Evolutionary conservation across 1,139 yeast species (phyloP).

Genomic region (Nakaseomyces uthaithaninus): DNA sequence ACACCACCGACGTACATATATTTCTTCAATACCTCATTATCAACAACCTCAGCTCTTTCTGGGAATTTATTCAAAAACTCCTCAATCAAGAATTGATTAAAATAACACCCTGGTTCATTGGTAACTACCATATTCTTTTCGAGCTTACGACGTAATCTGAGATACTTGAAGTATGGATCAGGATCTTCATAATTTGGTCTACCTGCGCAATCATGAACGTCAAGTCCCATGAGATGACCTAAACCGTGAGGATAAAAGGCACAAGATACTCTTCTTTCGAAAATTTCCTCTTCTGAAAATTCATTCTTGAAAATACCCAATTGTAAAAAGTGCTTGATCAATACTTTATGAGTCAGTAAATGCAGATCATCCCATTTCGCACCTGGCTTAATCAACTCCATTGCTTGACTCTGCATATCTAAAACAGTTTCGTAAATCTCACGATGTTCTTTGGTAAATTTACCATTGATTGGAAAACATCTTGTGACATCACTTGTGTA

Average conservation of each 20-base stretch:
- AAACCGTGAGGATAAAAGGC: constrained; percentile 91
- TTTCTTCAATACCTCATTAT: constrained; percentile 57
- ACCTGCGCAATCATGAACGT: constrained; percentile 94
- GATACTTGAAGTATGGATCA: constrained; percentile 62
- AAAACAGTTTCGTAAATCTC: constrained; percentile 71
- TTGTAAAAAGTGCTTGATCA: constrained; percentile 61
- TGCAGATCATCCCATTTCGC: constrained; percentile 85
- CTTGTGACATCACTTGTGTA: constrained; percentile 93
- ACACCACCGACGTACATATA: constrained; percentile 93
- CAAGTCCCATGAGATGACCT: constrained; percentile 91
- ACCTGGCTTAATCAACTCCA: constrained; percentile 71
- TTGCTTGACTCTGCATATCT: constrained; percentile 71
- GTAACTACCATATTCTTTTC: constrained; percentile 80
- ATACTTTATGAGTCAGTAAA: constrained; percentile 63
- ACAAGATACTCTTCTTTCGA: constrained; percentile 59
- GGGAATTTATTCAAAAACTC: constrained; percentile 50
- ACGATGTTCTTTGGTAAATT: constrained; percentile 81
- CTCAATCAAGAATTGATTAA: constrained; percentile 72
- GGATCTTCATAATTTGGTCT: constrained; percentile 75
- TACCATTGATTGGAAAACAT: constrained; percentile 86
- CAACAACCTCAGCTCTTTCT: constrained; percentile 51
- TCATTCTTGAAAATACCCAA: constrained; percentile 72
- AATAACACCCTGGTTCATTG: constrained; percentile 92
- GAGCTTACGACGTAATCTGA: constrained; percentile 71
- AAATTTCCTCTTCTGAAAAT: constrained; percentile 56